Evolutionary conservation across 208 protist genomes (phyloP).

Genomic region (Leishmania lainsoni): DNA sequence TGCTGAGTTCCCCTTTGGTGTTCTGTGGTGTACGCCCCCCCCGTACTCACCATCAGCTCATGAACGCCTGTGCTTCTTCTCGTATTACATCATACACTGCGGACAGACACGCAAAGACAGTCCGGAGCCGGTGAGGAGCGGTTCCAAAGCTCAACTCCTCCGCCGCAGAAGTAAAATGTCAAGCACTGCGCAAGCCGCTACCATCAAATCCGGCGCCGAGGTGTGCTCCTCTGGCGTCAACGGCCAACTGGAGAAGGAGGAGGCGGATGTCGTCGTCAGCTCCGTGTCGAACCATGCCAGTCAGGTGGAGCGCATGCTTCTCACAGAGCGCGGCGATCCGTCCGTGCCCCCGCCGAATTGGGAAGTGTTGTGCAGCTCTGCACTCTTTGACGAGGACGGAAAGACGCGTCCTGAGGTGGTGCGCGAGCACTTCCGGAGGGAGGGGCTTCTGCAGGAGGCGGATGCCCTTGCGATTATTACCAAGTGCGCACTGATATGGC

Average conservation of each 20-base stretch:
- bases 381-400: constrained; percentile 61
- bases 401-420: constrained; percentile 60
- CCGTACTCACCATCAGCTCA: neutral
- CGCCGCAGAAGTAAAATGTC: constrained; percentile 2
- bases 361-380: constrained; percentile 56
- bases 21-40: neutral
- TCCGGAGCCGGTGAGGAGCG: neutral
- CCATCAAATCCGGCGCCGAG: neutral
- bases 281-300: constrained; percentile 10
- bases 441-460: constrained; percentile 72
- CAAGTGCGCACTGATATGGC: constrained; percentile 72
- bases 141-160: neutral
- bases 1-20: neutral
- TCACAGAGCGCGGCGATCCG: constrained; percentile 52
- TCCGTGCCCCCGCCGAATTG: constrained; percentile 63
- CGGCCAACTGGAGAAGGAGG: neutral
- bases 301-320: constrained; percentile 63
- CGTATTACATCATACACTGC: neutral
- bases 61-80: neutral
- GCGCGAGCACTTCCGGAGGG: constrained; percentile 69
- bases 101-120: neutral
- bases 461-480: constrained; percentile 82
- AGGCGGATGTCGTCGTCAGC: neutral
- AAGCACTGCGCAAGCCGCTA: neutral
- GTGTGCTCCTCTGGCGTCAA: constrained; percentile 4